Evolutionary conservation across 2,329 filamentous ascomycete genomes (phyloP).

Genomic region (Penicillium thymicola): DNA sequence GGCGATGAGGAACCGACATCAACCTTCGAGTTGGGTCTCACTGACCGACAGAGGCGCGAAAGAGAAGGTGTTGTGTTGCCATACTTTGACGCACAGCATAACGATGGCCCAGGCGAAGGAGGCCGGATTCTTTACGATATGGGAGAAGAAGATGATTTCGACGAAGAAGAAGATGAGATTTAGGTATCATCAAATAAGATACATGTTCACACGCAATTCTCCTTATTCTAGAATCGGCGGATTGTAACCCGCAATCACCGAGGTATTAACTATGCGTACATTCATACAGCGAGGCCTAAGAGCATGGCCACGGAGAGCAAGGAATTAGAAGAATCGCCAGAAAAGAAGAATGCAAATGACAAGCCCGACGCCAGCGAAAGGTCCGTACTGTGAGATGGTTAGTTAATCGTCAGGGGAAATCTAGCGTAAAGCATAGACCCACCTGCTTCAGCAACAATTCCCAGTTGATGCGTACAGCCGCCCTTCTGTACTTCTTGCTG

Average conservation of each 20-base stretch:
- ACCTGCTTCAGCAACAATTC: conserved; percentile 88
- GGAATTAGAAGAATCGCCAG: conserved; percentile 79
- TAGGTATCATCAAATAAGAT: conserved; percentile 35
- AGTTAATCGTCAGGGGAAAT: conserved; percentile 16
- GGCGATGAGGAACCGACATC: conserved; percentile 61
- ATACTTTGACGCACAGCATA: conserved; percentile 93
- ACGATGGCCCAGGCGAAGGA: conserved; percentile 68
- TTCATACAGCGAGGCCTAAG: conserved; percentile 28
- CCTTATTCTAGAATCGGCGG: conserved; percentile 16
- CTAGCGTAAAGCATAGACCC: conserved; percentile 21
- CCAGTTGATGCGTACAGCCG: conserved; percentile 96
- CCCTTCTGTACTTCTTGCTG: conserved; percentile 87
- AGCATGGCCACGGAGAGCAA: conserved; percentile 6
- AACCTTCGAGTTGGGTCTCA: conserved; percentile 83
- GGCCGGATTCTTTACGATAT: conserved; percentile 95
- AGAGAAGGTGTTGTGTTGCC: conserved; percentile 87
- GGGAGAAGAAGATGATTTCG: conserved; percentile 94
- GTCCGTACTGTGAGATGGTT: conserved; percentile 65
- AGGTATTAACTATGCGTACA: conserved; percentile 38
- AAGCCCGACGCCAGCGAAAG: conserved; percentile 75
- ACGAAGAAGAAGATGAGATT: conserved; percentile 92
- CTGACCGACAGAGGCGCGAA: conserved; percentile 83
- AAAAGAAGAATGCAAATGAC: conserved; percentile 84
- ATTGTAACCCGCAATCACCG: conserved; percentile 34
- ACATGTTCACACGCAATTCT: conserved; percentile 5